Evolutionary conservation across 2,329 filamentous ascomycete genomes (phyloP), one percentile per base, ranked within the genome.

Genomic region (Pseudocercospora pini-densiflorae): DNA sequence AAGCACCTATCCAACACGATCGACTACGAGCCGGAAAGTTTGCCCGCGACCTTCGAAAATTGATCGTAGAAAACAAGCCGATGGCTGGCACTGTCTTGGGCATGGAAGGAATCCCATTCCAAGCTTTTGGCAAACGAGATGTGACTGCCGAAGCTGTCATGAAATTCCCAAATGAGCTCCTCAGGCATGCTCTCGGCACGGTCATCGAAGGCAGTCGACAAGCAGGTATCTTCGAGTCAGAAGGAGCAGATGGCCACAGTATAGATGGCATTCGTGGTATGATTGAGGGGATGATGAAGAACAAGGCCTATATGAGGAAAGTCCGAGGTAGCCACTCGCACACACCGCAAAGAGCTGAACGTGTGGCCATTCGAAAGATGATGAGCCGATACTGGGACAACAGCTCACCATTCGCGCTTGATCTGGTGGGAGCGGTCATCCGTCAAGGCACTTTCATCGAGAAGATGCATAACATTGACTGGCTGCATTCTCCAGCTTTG

Each of bases 401-500:
- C 73, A 81, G 80, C n/a, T 86, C 85, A 1, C 81, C 83, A 0
- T 91, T 92, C 68, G 86, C 87, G 0, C 81, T 92, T 0, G 89
- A 92, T 66, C 85, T 92, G 1, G 80, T 83, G 4, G 87, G 88
- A 1, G 90, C 89, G 0, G 87, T 91, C 2, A 81, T 90, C 70
- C 83, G 90, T 0, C 90, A 92, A 74, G 85, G 87, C 19, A 81
- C 85, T 55, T 92, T 92, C 71, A 79, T 88, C 2, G 86, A 89
- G 65, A 92, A 94, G 80, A 94, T 94, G 91, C 84, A 86, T 70
- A 83, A 86, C 70, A 87, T 94, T 55, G 90, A 93, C 78, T 94
- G 91, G 92, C 81, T 94, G 1, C 91, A 92, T 76, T 91, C 89
- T 27, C 91, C 91, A 0, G 82, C 88, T 0, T 84, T 89, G 0